Percentiles rank a stretch among this genome's conserved stretches.
Conservation (phyloP, 1,139 yeast species). For the Meyerozyma sp. region DNA sequence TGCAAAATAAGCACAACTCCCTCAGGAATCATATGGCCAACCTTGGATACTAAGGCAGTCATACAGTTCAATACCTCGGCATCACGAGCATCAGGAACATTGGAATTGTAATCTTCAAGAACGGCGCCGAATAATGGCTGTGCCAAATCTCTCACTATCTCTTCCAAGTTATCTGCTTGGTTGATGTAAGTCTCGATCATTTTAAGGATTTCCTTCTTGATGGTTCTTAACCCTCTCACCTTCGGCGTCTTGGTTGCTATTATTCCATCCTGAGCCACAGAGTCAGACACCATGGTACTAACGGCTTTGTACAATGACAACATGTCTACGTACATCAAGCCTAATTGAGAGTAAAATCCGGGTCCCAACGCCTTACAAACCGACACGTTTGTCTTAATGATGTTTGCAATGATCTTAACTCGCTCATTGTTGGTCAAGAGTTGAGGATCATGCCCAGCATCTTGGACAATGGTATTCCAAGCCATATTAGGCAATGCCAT, state of each 20-base stretch:
- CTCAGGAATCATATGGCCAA: slow-evolving; percentile 85
- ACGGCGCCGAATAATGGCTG: slow-evolving; percentile 84
- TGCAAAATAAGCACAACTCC: slow-evolving; percentile 85
- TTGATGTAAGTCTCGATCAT: slow-evolving; percentile 85
- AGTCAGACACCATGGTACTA: slow-evolving; percentile 77
- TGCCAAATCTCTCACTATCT: slow-evolving; percentile 76
- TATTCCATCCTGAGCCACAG: slow-evolving; percentile 73
- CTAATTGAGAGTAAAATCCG: slow-evolving; percentile 84
- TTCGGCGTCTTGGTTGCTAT: slow-evolving; percentile 94
- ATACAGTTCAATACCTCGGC: slow-evolving; percentile 95
- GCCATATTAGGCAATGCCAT: slow-evolving; percentile 93
- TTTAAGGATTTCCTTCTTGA: slow-evolving; percentile 89
- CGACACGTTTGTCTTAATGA: slow-evolving; percentile 89
- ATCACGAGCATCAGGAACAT: slow-evolving; percentile 95
- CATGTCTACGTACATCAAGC: slow-evolving; percentile 84
- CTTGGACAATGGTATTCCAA: slow-evolving; percentile 84
- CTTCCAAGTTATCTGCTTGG: slow-evolving; percentile 82
- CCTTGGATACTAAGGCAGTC: slow-evolving; percentile 82
- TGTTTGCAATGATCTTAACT: slow-evolving; percentile 87
- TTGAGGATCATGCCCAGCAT: slow-evolving; percentile 86
- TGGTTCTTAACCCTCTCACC: slow-evolving; percentile 91
- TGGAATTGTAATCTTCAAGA: slow-evolving; percentile 80
- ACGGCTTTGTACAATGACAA: slow-evolving; percentile 86
- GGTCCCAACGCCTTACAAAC: slow-evolving; percentile 93
- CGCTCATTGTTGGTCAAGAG: slow-evolving; percentile 78